A percentile compares a stretch with the other conserved stretches of the same genome.
Evolutionary conservation across 1,284 basidiomycete genomes (phyloP).

Genomic region (Austroboletus novae-zelandiae): DNA sequence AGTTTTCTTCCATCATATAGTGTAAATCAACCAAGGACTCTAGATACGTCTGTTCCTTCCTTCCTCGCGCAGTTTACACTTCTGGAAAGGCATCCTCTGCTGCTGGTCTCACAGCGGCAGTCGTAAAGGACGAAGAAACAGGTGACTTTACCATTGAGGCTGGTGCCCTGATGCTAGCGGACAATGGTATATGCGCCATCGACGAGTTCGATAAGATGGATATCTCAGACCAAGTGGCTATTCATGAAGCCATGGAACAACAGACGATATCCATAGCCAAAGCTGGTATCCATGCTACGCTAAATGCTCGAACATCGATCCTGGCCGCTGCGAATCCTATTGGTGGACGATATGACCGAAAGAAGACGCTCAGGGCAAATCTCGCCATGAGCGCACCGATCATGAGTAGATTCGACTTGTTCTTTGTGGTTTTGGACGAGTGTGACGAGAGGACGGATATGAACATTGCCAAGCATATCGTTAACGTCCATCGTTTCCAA

Average conservation of each 20-base stretch:
- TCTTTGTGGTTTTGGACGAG: slow-evolving; percentile 98
- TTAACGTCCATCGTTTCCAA: slow-evolving; percentile 95
- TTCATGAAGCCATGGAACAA: slow-evolving; percentile 99
- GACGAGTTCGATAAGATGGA: slow-evolving; percentile 99
- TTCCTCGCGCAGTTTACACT: slow-evolving; percentile 97
- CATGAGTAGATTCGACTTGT: slow-evolving; percentile 99
- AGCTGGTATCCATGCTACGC: slow-evolving; percentile 97
- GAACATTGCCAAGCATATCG: slow-evolving; percentile 96
- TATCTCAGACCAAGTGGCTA: slow-evolving; percentile 96
- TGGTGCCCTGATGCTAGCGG: slow-evolving; percentile 97
- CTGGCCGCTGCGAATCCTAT: slow-evolving; percentile 98
- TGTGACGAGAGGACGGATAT: slow-evolving; percentile 93
- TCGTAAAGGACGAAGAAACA: slow-evolving; percentile 98
- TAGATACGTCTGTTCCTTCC: slow-evolving; percentile 98
- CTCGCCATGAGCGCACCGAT: slow-evolving; percentile 98
- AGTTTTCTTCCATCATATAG: neutral
- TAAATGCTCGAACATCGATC: slow-evolving; percentile 97
- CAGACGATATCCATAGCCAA: slow-evolving; percentile 99
- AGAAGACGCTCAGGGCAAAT: slow-evolving; percentile 91
- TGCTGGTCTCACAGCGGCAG: slow-evolving; percentile 97
- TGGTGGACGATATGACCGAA: slow-evolving; percentile 95
- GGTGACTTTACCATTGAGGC: slow-evolving; percentile 99
- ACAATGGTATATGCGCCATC: slow-evolving; percentile 99
- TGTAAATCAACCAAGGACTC: neutral
- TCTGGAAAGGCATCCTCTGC: slow-evolving; percentile 99